Percentiles rank a stretch among this genome's conserved stretches.
Conservation (phyloP, 2,329 filamentous ascomycete genomes). For the Colletotrichum endophyticum region DNA sequence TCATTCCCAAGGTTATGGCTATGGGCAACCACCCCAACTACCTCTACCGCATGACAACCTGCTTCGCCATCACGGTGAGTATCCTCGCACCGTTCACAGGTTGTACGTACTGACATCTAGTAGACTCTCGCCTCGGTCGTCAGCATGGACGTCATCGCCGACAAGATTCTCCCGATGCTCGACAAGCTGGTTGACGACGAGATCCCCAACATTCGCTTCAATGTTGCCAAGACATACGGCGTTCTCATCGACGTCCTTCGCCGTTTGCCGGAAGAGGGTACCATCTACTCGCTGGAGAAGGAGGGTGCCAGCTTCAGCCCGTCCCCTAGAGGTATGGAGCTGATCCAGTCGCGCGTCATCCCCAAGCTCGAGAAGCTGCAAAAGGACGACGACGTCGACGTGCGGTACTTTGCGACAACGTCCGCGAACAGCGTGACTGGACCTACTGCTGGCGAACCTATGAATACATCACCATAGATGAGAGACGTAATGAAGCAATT, state of each 20-base stretch:
- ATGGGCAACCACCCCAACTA: slow-evolving; percentile 99
- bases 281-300: slow-evolving; percentile 85
- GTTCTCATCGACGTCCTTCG: slow-evolving; percentile 91
- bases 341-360: slow-evolving; percentile 86
- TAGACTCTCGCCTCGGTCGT: slow-evolving; percentile 94
- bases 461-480: slow-evolving; percentile 71
- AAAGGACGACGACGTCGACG: slow-evolving; percentile 96
- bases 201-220: slow-evolving; percentile 99
- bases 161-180: slow-evolving; percentile 93
- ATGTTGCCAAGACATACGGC: slow-evolving; percentile 96
- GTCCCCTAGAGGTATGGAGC: slow-evolving; percentile 74
- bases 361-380: slow-evolving; percentile 94
- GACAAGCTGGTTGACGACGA: slow-evolving; percentile 92
- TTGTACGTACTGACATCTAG: slow-evolving; percentile 26
- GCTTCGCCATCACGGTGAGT: slow-evolving; percentile 96
- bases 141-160: slow-evolving; percentile 89
- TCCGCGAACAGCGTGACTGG: slow-evolving; percentile 69
- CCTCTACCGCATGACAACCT: slow-evolving; percentile 99
- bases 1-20: slow-evolving; percentile 97
- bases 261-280: slow-evolving; percentile 87
- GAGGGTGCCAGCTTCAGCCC: slow-evolving; percentile 66
- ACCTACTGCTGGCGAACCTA: slow-evolving; percentile 57
- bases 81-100: background rate
- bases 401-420: slow-evolving; percentile 95
- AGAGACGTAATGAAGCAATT: slow-evolving; percentile 57